Base-by-base conservation (phyloP, 73 alveolate genomes). In the Effrenium voratum region DNA sequence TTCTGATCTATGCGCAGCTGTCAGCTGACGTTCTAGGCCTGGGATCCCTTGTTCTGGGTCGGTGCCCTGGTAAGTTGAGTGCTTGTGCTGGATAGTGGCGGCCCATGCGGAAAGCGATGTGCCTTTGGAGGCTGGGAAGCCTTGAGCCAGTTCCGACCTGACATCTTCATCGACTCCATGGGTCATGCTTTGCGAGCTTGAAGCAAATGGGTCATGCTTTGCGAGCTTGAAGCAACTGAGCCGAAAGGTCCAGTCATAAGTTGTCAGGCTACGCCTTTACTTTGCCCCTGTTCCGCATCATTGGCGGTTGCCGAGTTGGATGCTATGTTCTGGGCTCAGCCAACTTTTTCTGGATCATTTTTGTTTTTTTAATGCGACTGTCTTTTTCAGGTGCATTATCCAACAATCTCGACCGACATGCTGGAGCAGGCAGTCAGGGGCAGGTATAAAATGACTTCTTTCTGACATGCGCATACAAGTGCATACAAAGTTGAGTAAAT, bases 341-440 rank as follows among this genome's bases (percentile, higher is more conserved):
- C 52, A 19, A 81, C 6, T 26, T n/a, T 0, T 34, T 55, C 68
- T 22, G 0, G 85, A 38, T 73, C n/a, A 5, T 24, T 28, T 22
- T 68, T 68, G 76, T n/a, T 99, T 2, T 98, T 93, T 91, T 99
- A 99, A n/a, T 55, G 99, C 13, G 15, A 30, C 72, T 28, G 52
- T 40, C 22, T 34, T 19, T 95, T 99, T 46, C 99, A 99, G 98
- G 99, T 99, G 45, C 99, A 99, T 94, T 99, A 99, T 98, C 99
- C 99, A 40, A 99, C 99, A 70, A 99, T 99, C 79, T 91, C 99
- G 93, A 92, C 99, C 47, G 99, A 99, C 91, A 99, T 99, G 99
- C 93, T 99, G 46, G 86, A 93, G 46, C 77, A 63, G 75, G 99
- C 99, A 30, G 81, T n/a, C n/a, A n/a, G n/a, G n/a, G n/a, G n/a